Conservation (phyloP, 257 asterid species). For the Mitragyna speciosa region DNA sequence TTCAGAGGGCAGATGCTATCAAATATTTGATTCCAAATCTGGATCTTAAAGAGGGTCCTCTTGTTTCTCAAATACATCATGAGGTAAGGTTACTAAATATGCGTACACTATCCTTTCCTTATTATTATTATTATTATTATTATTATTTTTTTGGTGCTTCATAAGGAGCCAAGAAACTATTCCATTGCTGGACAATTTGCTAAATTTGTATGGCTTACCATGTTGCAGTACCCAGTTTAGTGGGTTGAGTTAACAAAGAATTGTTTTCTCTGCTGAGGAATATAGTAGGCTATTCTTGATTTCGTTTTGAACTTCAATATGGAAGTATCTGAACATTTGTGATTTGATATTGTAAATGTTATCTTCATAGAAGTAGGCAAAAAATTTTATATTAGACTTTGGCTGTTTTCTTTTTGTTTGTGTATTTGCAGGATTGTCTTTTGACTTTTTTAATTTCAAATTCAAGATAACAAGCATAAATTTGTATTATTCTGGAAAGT, state of each 20-base stretch:
- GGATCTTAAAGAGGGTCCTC: conserved; percentile 91
- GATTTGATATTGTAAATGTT: background rate
- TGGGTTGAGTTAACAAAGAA: background rate
- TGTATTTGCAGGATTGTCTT: background rate
- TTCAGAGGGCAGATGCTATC: conserved; percentile 97
- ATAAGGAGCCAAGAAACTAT: background rate
- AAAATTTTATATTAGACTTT: background rate
- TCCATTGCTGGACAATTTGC: background rate
- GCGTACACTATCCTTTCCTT: background rate
- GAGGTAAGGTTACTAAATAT: conserved; percentile 58
- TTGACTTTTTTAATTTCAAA: background rate
- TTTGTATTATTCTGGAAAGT: background rate
- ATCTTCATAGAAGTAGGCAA: background rate
- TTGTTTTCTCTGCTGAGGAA: background rate
- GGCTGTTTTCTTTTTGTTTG: background rate
- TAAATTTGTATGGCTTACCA: background rate
- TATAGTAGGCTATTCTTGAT: background rate
- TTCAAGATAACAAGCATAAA: background rate
- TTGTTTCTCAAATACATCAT: conserved; percentile 88
- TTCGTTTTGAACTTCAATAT: background rate
- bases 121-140: no score
- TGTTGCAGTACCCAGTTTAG: background rate
- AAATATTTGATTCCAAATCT: conserved; percentile 95
- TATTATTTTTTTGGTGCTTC: no score
- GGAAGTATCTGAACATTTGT: background rate